These are phyloP conservation scores for Suillus ampliporus DNA, from an alignment of 768 basidiomycete species.

Conservation along the genomic window DNA sequence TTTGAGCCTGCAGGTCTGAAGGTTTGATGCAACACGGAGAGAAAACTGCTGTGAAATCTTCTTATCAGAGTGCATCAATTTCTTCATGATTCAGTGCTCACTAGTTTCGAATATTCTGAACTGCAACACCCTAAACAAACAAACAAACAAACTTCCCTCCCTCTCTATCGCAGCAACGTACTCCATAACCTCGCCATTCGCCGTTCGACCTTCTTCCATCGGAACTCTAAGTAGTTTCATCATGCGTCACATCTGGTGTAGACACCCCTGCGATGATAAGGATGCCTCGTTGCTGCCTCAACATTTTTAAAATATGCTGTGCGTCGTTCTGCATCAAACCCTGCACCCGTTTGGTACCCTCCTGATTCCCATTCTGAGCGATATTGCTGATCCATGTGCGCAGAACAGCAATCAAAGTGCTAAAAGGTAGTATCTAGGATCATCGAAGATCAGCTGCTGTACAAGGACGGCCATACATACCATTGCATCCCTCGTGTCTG, in stretches of 20 bases:
- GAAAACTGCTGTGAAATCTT: too few species aligned
- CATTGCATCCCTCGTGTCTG: slow-evolving; percentile 53
- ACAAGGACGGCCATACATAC: slow-evolving; percentile 40
- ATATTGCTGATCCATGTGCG: slow-evolving; percentile 80
- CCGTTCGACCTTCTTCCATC: too few species aligned
- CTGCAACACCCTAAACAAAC: slow-evolving; percentile 82
- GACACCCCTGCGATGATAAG: slow-evolving; percentile 86
- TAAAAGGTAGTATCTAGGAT: slow-evolving; percentile 77
- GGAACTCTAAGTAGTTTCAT: slow-evolving; percentile 1
- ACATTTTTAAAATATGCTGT: slow-evolving; percentile 47
- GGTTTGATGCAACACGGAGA: too few species aligned
- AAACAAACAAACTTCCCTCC: slow-evolving; percentile 67
- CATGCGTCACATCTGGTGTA: slow-evolving; percentile 11
- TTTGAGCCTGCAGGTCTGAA: too few species aligned
- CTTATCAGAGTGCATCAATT: neutral
- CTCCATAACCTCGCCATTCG: slow-evolving; percentile 56
- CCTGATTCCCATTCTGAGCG: slow-evolving; percentile 57
- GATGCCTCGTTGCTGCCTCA: slow-evolving; percentile 61
- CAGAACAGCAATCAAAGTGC: slow-evolving; percentile 78
- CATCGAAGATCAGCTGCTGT: neutral
- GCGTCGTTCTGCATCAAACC: slow-evolving; percentile 77
- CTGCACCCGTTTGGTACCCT: too few species aligned
- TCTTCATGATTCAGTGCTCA: neutral
- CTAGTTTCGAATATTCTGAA: slow-evolving; percentile 28
- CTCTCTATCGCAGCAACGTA: slow-evolving; percentile 73